Percentiles rank a stretch among this genome's conserved stretches.
Evolutionary conservation across 2,329 filamentous ascomycete genomes (phyloP).

Genomic region (Ophioceras dolichostomum): DNA sequence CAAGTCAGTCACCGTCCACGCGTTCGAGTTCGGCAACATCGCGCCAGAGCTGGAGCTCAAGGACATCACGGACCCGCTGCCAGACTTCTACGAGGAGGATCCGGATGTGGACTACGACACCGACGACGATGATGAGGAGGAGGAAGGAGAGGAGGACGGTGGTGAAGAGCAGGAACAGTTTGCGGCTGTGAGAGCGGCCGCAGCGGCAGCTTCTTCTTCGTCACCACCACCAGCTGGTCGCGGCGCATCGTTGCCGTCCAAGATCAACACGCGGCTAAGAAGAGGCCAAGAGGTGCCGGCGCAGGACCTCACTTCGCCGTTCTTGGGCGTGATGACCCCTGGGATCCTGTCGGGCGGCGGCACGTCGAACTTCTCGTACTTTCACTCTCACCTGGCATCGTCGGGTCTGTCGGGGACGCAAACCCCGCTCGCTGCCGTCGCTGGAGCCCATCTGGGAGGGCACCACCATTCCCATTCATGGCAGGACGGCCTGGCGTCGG

Average conservation of each 20-base stretch:
- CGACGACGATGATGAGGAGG: conserved; percentile 30
- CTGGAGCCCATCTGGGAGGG: conserved; percentile 51
- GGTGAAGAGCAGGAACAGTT: conserved; percentile 9
- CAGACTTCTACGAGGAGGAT: conserved; percentile 89
- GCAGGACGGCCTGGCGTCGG: conserved; percentile 16
- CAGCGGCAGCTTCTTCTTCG: no score
- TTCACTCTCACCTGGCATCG: conserved; percentile 62
- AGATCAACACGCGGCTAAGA: conserved; percentile 23
- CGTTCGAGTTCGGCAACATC: conserved; percentile 81
- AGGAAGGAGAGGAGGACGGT: conserved; percentile 15
- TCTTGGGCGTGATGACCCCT: conserved; percentile 46
- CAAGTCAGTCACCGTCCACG: conserved; percentile 86
- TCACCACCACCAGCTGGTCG: no score
- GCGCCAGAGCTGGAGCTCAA: conserved; percentile 83
- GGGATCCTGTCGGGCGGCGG: conserved; percentile 49
- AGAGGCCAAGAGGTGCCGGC: conserved; percentile 11
- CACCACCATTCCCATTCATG: conserved; percentile 21
- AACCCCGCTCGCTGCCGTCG: conserved; percentile 69
- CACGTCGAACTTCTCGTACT: conserved; percentile 69
- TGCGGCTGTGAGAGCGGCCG: no score
- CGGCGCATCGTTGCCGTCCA: conserved; percentile 13
- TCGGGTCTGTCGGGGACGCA: conserved; percentile 58
- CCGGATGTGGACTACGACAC: conserved; percentile 50
- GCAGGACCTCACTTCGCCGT: conserved; percentile 39
- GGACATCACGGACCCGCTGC: conserved; percentile 89